phyloP scores from a whole-genome alignment of 1,284 basidiomycete species.

The Salmacisia buchloeana region DNA sequence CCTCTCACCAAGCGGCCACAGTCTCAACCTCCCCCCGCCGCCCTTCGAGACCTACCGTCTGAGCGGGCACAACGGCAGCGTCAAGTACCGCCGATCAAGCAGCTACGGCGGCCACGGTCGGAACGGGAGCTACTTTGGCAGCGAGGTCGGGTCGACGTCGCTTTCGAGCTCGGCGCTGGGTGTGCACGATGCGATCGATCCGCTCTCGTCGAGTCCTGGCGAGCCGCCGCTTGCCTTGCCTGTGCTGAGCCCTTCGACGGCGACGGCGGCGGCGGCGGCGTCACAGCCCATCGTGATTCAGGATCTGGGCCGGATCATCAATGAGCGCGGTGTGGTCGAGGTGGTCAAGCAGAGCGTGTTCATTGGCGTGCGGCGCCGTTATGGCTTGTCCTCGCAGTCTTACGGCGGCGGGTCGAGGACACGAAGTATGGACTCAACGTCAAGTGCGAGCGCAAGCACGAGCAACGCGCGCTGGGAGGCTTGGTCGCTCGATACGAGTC shows the following conservation, averaged over 20 bases:
- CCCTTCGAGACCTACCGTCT: constrained; percentile 2
- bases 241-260: neutral
- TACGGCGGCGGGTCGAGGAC: too few species aligned
- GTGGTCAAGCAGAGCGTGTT: constrained; percentile 1
- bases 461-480: neutral
- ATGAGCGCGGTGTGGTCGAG: neutral
- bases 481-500: neutral
- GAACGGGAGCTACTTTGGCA: neutral
- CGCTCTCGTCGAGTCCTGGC: neutral
- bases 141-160: neutral
- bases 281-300: neutral
- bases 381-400: neutral
- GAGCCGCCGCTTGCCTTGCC: neutral
- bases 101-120: constrained; percentile 1
- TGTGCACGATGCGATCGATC: constrained; percentile 1
- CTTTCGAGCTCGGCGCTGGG: neutral
- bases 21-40: neutral
- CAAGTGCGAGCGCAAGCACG: too few species aligned
- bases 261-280: too few species aligned
- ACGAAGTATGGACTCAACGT: too few species aligned
- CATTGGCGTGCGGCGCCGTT: neutral
- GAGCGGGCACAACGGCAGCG: constrained; percentile 2
- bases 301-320: neutral
- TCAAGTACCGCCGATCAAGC: constrained; percentile 2
- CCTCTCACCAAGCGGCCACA: neutral